Base-by-base conservation (phyloP, 495 filamentous ascomycete genomes). In the Bryoglossum gracile region DNA sequence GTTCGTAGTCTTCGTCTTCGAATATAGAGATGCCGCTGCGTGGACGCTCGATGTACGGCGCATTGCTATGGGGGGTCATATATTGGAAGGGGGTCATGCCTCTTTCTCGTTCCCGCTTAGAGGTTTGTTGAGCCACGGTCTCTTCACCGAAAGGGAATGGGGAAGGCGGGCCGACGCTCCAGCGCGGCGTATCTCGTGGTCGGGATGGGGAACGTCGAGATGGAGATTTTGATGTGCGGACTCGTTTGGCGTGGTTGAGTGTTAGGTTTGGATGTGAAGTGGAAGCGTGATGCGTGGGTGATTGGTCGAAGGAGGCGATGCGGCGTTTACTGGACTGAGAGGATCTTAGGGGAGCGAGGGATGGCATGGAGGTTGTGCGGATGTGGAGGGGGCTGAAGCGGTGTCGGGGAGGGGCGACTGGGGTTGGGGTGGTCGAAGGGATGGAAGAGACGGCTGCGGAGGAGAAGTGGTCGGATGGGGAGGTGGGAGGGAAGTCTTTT, bases 1-100 rank as follows among this genome's bases (percentile, higher is more conserved):
- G 60, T 21, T 59, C 42, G 5, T 46, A 52, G 42, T 49, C 53
- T 24, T 50, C 57, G n/a, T 61, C 58, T 17, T 50, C 32, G 25
- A 43, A 50, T 11, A 56, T 39, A 8, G 52, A 56, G 33, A 56
- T 55, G 34, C 32, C 44, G 22, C 33, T 43, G 4, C 45, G 43
- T 17, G 48, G 45, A 13, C 39, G 26, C 21, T 59, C 56, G 17
- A 53, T 48, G 36, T 57, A 58, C 9, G 70, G 69, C 6, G 64
- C 67, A 46, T 74, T 75, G 54, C 75, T 79, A 48, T 74, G 60
- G 6, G 78, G 78, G 5, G 78, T 82, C 1, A 72, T 73, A 37
- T 66, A 76, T 38, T 68, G 70, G 42, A 64, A 65, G 2, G 72
- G 74, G 0, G 75, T 77, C 2, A 64, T 67, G 4, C 62, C 61